phyloP scores from a whole-genome alignment of 371 early-diverging fungal species.

The Actinomortierella ambigua region DNA sequence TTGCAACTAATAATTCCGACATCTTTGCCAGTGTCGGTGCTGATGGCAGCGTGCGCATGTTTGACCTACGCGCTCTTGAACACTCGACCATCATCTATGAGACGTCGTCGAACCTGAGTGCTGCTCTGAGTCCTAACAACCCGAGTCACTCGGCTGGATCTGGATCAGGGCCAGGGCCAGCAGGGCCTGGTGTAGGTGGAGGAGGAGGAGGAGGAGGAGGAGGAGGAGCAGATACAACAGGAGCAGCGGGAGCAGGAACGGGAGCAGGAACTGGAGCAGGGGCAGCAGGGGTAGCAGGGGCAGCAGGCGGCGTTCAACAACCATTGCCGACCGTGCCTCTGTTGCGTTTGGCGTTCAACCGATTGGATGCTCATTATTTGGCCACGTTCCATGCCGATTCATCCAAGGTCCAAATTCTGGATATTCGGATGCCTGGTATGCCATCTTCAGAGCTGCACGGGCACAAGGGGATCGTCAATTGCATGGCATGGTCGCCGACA shows the following conservation, averaged over 20 bases:
- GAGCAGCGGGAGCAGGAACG: too few relatives aligned
- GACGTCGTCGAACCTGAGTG: slow-evolving; percentile 58
- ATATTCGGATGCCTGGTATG: slow-evolving; percentile 89
- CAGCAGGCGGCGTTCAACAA: slow-evolving; percentile 8
- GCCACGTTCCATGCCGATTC: slow-evolving; percentile 92
- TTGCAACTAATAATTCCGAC: slow-evolving; percentile 80
- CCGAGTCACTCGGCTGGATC: slow-evolving; percentile 18
- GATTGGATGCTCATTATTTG: slow-evolving; percentile 85
- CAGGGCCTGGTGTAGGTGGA: too few relatives aligned
- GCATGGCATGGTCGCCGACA: slow-evolving; percentile 84
- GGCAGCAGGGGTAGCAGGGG: too few relatives aligned
- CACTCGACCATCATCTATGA: slow-evolving; percentile 98
- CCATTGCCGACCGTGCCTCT: slow-evolving; percentile 60
- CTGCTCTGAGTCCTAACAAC: slow-evolving; percentile 31
- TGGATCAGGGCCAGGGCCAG: too few relatives aligned
- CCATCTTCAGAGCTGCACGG: slow-evolving; percentile 84
- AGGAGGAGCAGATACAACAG: too few relatives aligned
- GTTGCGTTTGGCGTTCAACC: slow-evolving; percentile 87
- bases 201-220: too few relatives aligned
- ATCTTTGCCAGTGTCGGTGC: slow-evolving; percentile 97
- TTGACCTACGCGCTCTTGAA: slow-evolving; percentile 90
- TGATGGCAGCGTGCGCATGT: slow-evolving; percentile 96
- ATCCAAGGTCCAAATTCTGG: slow-evolving; percentile 78
- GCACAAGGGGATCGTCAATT: slow-evolving; percentile 78
- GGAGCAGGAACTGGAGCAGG: too few relatives aligned